These are phyloP conservation scores for Pholiota molesta DNA, from an alignment of 768 basidiomycete species.

Conservation along the genomic window DNA sequence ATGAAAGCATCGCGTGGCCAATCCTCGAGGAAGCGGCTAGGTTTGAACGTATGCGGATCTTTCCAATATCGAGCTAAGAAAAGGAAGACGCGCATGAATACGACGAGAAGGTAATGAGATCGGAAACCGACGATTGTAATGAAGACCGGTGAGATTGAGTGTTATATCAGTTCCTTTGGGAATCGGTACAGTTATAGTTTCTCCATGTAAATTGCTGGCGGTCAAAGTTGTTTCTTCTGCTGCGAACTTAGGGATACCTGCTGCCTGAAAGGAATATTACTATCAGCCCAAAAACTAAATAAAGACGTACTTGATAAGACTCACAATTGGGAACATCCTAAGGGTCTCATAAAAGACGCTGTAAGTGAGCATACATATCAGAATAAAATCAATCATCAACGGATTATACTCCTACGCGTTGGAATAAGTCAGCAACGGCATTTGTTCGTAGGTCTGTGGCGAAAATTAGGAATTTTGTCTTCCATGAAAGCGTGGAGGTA, in stretches of 20 bases:
- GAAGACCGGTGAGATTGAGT: constrained; percentile 42
- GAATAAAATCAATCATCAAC: no score
- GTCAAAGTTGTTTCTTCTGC: constrained; percentile 48
- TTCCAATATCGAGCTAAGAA: constrained; percentile 56
- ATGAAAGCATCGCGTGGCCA: constrained; percentile 58
- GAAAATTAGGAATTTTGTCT: background rate
- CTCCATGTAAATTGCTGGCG: constrained; percentile 37
- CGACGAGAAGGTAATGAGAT: background rate
- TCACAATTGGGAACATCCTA: constrained; percentile 48
- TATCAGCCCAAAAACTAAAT: background rate
- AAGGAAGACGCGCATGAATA: background rate
- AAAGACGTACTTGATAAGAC: no score
- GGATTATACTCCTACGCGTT: constrained; percentile 34
- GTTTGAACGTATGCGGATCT: constrained; percentile 49
- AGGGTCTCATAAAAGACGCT: constrained; percentile 56
- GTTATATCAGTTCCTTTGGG: constrained; percentile 44
- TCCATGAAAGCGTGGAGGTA: background rate
- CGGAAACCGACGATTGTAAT: constrained; percentile 50
- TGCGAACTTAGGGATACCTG: constrained; percentile 44
- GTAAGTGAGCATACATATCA: background rate
- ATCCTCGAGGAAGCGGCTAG: constrained; percentile 50
- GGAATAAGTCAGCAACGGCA: constrained; percentile 39
- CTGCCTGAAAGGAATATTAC: constrained; percentile 31
- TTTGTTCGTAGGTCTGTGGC: constrained; percentile 45
- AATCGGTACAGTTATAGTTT: constrained; percentile 39